These are phyloP conservation scores for Wickerhamiella qilinensis DNA, from an alignment of 805 yeast genomes.

Conservation along the genomic window DNA sequence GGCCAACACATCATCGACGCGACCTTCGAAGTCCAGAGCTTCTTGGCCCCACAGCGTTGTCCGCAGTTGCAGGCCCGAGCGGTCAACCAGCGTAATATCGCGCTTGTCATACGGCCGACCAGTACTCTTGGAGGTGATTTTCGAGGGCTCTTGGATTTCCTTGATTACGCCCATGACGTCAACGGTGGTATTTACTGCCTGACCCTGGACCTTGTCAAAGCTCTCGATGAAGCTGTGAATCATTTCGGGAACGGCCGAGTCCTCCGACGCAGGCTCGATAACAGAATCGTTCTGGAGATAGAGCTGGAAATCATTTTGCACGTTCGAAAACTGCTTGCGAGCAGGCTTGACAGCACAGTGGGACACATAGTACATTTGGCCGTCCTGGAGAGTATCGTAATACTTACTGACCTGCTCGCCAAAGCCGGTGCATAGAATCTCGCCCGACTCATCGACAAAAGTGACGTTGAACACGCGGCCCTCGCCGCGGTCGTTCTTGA, in stretches of 20 bases:
- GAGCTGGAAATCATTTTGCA: slow-evolving; percentile 80
- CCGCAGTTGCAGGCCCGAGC: slow-evolving; percentile 54
- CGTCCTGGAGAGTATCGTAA: slow-evolving; percentile 66
- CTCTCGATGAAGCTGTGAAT: slow-evolving; percentile 54
- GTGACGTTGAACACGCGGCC: slow-evolving; percentile 84
- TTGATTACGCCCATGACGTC: slow-evolving; percentile 83
- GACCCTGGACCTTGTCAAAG: slow-evolving; percentile 46
- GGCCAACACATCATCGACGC: slow-evolving; percentile 52
- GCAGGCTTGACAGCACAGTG: slow-evolving; percentile 64
- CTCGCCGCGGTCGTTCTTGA: slow-evolving; percentile 73
- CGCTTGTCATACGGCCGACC: slow-evolving; percentile 89
- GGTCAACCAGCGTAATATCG: slow-evolving; percentile 75
- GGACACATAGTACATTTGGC: slow-evolving; percentile 71
- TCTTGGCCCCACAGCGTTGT: slow-evolving; percentile 84
- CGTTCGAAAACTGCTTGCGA: slow-evolving; percentile 68
- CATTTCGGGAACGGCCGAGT: slow-evolving; percentile 54
- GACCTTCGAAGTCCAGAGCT: slow-evolving; percentile 65
- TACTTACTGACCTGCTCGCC: slow-evolving; percentile 71
- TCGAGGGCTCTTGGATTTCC: slow-evolving; percentile 56
- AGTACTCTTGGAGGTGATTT: slow-evolving; percentile 70
- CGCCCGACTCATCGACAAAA: slow-evolving; percentile 86
- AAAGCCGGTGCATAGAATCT: slow-evolving; percentile 90
- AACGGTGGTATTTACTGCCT: slow-evolving; percentile 41
- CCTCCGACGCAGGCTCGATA: slow-evolving; percentile 49
- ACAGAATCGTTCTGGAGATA: slow-evolving; percentile 63